Conservation (phyloP, 148 eudicot species). For the Amaranthus palmeri region DNA sequence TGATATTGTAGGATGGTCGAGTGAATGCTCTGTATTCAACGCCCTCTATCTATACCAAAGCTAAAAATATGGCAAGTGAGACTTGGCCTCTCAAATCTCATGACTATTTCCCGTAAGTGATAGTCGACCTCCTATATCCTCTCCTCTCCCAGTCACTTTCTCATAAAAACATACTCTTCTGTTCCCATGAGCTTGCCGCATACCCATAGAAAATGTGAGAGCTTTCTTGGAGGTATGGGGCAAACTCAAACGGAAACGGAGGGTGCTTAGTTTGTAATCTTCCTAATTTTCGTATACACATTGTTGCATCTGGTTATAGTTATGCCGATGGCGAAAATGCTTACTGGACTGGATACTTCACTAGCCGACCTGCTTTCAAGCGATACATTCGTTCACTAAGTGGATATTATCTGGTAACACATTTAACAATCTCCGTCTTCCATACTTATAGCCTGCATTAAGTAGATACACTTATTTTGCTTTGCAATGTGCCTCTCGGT, state of each 20-base stretch:
- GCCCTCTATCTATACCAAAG: constrained; percentile 78
- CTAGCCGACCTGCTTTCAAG: constrained; percentile 88
- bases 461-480: not conserved
- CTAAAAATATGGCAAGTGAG: constrained; percentile 58
- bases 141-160: not conserved
- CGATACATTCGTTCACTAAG: constrained; percentile 68
- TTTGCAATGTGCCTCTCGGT: not conserved
- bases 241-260: too few relatives aligned
- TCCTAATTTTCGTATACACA: not conserved
- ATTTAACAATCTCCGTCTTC: not conserved
- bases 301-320: constrained; percentile 29
- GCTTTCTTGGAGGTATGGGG: too few relatives aligned
- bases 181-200: too few relatives aligned
- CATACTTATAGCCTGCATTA: not conserved
- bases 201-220: too few relatives aligned
- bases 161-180: too few relatives aligned
- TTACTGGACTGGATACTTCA: constrained; percentile 88
- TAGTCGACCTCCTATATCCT: not conserved
- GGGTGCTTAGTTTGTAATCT: too few relatives aligned
- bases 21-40: constrained; percentile 86
- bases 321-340: constrained; percentile 64
- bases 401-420: constrained; percentile 76
- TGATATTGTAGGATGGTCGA: constrained; percentile 69
- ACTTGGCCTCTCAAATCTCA: constrained; percentile 74
- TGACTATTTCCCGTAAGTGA: constrained; percentile 87